A percentile compares a stretch with the other conserved stretches of the same genome.
phyloP scores from a whole-genome alignment of 2,329 filamentous ascomycete species.

The Colletotrichum musicola region DNA sequence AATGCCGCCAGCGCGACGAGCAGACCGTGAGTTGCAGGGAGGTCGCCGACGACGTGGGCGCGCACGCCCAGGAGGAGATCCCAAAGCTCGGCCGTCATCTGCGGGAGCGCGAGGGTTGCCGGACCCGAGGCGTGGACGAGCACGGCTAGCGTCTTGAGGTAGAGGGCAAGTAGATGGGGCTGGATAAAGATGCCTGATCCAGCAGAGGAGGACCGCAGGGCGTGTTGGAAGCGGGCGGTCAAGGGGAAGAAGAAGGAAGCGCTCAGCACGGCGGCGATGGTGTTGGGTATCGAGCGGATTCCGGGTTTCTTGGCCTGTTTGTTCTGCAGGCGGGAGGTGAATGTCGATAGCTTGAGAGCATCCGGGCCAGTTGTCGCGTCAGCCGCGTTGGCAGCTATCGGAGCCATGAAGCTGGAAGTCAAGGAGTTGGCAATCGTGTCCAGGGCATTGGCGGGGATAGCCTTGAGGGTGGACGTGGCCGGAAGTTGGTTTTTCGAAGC shows the following conservation, averaged over 20 bases:
- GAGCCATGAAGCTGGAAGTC: constrained; percentile 80
- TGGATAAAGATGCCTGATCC: constrained; percentile 73
- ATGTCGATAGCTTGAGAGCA: constrained; percentile 88
- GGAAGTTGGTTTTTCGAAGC: constrained; percentile 39
- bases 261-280: constrained; percentile 80
- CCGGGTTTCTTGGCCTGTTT: constrained; percentile 52
- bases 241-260: constrained; percentile 89
- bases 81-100: constrained; percentile 88
- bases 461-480: constrained; percentile 57
- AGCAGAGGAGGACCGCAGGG: constrained; percentile 56
- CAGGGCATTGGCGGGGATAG: constrained; percentile 70
- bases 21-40: constrained; percentile 78
- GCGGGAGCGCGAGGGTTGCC: constrained; percentile 78
- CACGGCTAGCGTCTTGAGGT: constrained; percentile 87
- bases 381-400: constrained; percentile 84
- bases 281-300: constrained; percentile 76
- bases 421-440: constrained; percentile 76
- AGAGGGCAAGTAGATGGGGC: constrained; percentile 81
- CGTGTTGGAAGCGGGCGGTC: constrained; percentile 82
- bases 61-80: constrained; percentile 81
- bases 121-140: constrained; percentile 87
- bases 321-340: constrained; percentile 78
- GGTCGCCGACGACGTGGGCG: constrained; percentile 69
- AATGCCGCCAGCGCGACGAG: constrained; percentile 84
- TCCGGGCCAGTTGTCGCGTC: constrained; percentile 84